These are phyloP conservation scores for Umbelopsis ramanniana DNA, from an alignment of 192 early-diverging fungal species.

Conservation along the genomic window DNA sequence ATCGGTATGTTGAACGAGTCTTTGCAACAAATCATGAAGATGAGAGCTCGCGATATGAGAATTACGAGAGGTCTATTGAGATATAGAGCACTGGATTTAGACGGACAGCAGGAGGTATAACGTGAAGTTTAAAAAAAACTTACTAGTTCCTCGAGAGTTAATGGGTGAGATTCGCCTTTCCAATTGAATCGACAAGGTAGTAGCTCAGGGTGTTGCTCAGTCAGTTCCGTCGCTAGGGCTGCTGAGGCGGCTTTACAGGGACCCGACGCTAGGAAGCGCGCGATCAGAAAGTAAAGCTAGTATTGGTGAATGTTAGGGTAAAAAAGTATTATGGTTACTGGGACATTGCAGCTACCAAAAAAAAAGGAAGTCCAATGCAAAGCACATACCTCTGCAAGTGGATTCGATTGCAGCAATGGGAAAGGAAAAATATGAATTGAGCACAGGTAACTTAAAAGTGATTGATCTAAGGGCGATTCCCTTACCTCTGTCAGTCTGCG, in stretches of 20 bases:
- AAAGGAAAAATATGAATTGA: background rate
- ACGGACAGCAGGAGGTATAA: conserved; percentile 33
- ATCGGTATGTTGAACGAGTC: conserved; percentile 40
- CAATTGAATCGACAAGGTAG: conserved; percentile 74
- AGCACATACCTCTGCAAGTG: conserved; percentile 11
- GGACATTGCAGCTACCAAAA: background rate
- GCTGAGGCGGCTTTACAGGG: conserved; percentile 58
- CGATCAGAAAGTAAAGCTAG: conserved; percentile 76
- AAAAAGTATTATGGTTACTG: background rate
- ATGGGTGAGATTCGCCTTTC: conserved; percentile 60
- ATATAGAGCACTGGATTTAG: conserved; percentile 8
- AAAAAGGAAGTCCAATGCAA: conserved; percentile 5
- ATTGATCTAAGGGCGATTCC: background rate
- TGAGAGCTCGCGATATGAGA: conserved; percentile 37
- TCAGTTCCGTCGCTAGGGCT: conserved; percentile 53
- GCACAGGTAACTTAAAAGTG: background rate
- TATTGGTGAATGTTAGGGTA: background rate
- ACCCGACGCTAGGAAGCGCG: conserved; percentile 65
- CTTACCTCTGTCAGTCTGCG: conserved; percentile 21
- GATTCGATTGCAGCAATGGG: background rate
- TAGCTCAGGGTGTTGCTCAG: conserved; percentile 47
- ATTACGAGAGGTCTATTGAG: conserved; percentile 1
- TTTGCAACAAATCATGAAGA: conserved; percentile 40
- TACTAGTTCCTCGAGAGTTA: conserved; percentile 63
- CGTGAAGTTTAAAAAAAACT: conserved; percentile 37